Conservation (phyloP, 192 early-diverging fungal species). For the Gonapodya prolifera region DNA sequence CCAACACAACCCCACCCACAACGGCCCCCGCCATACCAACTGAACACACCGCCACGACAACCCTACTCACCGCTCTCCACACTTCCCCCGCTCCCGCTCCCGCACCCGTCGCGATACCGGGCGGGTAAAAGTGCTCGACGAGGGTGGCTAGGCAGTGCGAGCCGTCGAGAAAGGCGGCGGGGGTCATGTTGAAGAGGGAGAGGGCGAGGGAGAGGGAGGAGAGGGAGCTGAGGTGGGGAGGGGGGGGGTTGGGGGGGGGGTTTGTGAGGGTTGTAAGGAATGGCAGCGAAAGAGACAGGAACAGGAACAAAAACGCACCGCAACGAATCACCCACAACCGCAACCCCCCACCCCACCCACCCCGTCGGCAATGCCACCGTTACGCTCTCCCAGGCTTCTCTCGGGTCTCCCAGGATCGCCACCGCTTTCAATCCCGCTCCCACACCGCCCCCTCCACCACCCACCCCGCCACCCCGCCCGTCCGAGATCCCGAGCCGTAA, state of each 20-base stretch:
- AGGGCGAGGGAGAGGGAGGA: background rate
- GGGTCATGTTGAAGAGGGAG: background rate
- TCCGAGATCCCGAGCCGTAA: background rate
- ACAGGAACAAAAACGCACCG: background rate
- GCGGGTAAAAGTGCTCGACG: background rate
- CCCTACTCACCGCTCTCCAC: background rate
- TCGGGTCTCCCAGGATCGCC: slow-evolving; percentile 1
- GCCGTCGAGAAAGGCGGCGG: background rate
- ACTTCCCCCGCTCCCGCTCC: background rate
- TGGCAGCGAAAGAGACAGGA: background rate
- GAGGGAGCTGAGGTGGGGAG: background rate
- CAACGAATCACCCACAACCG: background rate
- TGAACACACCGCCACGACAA: background rate
- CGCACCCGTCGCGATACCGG: background rate
- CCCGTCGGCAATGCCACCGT: background rate
- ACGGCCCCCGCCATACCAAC: background rate
- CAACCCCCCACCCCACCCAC: background rate
- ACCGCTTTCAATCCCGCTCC: background rate
- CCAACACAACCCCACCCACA: background rate
- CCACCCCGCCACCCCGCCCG: background rate
- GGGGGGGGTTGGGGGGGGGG: background rate
- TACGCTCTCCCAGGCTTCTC: background rate
- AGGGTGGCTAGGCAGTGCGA: background rate
- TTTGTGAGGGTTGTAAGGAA: background rate
- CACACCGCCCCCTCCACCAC: background rate